A percentile compares a stretch with the other conserved stretches of the same genome.
phyloP scores from a whole-genome alignment of 139 green algal species.

The Yamagishiella unicocca region DNA sequence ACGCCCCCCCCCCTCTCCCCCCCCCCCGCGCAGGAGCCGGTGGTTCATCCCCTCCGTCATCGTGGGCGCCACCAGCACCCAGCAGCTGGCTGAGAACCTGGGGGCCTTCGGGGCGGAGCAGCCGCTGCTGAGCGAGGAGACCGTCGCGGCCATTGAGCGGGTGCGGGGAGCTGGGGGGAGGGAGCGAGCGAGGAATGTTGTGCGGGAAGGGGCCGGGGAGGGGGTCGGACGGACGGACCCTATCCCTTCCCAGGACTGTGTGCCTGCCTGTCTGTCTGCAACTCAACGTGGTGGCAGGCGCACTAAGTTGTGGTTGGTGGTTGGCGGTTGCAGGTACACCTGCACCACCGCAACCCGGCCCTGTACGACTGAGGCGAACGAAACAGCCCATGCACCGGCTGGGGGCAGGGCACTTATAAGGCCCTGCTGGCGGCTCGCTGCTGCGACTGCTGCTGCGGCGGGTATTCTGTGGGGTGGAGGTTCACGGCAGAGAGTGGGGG shows the following conservation, averaged over 20 bases:
- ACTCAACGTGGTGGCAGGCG: too few species aligned
- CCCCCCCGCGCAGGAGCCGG: conserved; percentile 20
- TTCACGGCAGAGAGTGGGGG: too few species aligned
- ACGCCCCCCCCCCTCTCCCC: neutral
- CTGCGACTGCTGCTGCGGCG: too few species aligned
- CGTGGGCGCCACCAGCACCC: conserved; percentile 64
- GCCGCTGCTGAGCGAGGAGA: conserved; percentile 49
- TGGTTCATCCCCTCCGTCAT: conserved; percentile 61
- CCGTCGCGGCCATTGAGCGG: conserved; percentile 64
- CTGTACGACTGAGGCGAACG: conserved; percentile 29
- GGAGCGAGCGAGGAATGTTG: neutral
- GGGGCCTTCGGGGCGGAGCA: conserved; percentile 31
- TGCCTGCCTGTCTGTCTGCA: too few species aligned
- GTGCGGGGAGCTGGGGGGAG: conserved; percentile 29
- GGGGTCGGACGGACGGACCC: neutral
- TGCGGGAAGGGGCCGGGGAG: neutral
- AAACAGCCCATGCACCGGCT: too few species aligned
- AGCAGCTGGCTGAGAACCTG: conserved; percentile 74
- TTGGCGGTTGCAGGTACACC: conserved; percentile 15
- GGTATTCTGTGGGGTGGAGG: too few species aligned
- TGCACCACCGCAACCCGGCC: conserved; percentile 7
- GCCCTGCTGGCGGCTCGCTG: too few species aligned
- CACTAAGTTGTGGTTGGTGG: too few species aligned
- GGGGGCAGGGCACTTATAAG: too few species aligned
- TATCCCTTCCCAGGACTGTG: neutral